These are phyloP conservation scores for Neurospora pannonica DNA, from an alignment of 495 filamentous ascomycete species.

Conservation along the genomic window DNA sequence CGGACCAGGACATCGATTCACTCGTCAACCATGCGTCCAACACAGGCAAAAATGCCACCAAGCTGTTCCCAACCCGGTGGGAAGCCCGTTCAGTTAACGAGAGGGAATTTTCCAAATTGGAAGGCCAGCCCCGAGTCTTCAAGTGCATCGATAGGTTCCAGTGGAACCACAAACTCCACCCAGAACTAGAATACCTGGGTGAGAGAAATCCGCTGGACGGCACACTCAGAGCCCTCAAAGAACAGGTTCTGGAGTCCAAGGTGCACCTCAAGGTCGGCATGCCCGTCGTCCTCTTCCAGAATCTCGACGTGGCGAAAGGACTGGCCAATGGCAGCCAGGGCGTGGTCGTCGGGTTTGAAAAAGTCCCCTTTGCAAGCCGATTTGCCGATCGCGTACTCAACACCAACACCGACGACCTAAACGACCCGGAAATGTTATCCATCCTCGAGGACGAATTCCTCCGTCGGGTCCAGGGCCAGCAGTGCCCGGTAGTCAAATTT, in stretches of 20 bases:
- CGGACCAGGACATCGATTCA: conserved; percentile 26
- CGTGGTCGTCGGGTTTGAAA: conserved; percentile 66
- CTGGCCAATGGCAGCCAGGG: conserved; percentile 91
- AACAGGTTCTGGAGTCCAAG: conserved; percentile 40
- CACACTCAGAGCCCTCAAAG: conserved; percentile 53
- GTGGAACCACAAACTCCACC: conserved; percentile 44
- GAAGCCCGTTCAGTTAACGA: conserved; percentile 34
- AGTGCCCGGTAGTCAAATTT: neutral
- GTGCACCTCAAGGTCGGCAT: conserved; percentile 74
- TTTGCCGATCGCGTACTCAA: neutral
- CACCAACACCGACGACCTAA: conserved; percentile 24
- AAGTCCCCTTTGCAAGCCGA: neutral
- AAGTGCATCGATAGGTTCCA: conserved; percentile 65
- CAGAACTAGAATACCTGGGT: conserved; percentile 48
- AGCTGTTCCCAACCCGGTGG: conserved; percentile 33
- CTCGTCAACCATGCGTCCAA: conserved; percentile 36
- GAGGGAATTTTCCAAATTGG: conserved; percentile 26
- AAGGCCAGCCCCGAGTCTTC: conserved; percentile 41
- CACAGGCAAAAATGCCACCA: conserved; percentile 9
- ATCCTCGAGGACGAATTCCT: neutral
- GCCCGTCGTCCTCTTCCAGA: conserved; percentile 91
- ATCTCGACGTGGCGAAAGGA: conserved; percentile 59
- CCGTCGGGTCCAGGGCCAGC: neutral
- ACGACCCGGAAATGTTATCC: conserved; percentile 44
- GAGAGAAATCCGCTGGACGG: conserved; percentile 47